Conservation (phyloP, 768 basidiomycete species). For the Suillus weaverae region DNA sequence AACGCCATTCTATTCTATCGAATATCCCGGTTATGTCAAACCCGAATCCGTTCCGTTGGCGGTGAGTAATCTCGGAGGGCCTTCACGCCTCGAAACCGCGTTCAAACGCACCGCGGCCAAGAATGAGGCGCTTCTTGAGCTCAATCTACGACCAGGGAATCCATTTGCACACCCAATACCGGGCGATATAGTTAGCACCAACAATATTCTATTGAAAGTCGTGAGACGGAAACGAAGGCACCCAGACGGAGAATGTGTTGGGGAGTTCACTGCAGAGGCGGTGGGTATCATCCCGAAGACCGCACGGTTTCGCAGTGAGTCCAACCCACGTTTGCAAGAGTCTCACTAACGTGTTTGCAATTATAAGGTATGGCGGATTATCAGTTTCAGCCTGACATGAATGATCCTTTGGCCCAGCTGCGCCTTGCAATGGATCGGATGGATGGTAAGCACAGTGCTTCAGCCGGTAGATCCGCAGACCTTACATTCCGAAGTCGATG, state of each 20-base stretch:
- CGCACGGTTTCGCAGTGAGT: constrained; percentile 86
- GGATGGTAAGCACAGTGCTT: constrained; percentile 61
- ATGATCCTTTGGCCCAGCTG: constrained; percentile 70
- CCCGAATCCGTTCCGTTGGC: constrained; percentile 60
- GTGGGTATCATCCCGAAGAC: constrained; percentile 80
- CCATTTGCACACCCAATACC: constrained; percentile 82
- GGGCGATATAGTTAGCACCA: constrained; percentile 74
- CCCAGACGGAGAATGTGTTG: constrained; percentile 35
- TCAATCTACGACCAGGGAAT: constrained; percentile 71
- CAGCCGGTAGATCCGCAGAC: constrained; percentile 3
- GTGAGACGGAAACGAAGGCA: constrained; percentile 64
- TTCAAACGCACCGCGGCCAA: constrained; percentile 72
- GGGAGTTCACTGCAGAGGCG: constrained; percentile 74
- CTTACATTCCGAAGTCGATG: constrained; percentile 53
- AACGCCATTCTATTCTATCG: constrained; percentile 72
- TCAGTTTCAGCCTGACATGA: constrained; percentile 76
- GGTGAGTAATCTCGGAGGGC: constrained; percentile 67
- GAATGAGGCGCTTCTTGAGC: constrained; percentile 68
- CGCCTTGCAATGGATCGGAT: constrained; percentile 74
- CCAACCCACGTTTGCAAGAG: neutral
- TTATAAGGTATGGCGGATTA: constrained; percentile 87
- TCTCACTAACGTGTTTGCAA: neutral
- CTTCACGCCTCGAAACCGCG: constrained; percentile 66
- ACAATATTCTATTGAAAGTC: constrained; percentile 86
- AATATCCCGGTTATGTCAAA: constrained; percentile 87